Base-by-base conservation (phyloP, 805 yeast species). In the Candida pseudofarinosa region DNA sequence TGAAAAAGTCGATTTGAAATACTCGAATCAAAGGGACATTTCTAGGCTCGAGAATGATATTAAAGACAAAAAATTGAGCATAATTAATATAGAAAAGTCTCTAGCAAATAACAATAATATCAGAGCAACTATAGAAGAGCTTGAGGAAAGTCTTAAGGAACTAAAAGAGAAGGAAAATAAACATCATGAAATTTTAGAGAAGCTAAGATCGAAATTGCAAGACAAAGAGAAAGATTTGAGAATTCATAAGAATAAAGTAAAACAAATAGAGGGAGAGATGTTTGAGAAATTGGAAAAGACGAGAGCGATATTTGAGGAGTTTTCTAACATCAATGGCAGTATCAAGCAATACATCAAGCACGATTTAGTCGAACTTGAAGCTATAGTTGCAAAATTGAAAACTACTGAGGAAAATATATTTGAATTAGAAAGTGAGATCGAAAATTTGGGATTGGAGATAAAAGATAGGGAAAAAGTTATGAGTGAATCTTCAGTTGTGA, bases 401-500 rank as follows among this genome's bases (percentile, higher is more conserved):
- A 7, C 17, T 8, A 44, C 68, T 1, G 74, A 71, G 35, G 38
- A 40, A 3, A 35, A 44, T 12, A 43, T 53, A 13, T 46, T 47
- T 4, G 12, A 31, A 1, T 33, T 49, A n/a, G 50, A 49, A 28
- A 10, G 16, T 2, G 51, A 59, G 17, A 56, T 70, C 1, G 50
- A 58, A 2, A 42, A 49, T 1, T 39, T 59, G 1, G 63, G 58
- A 10, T 44, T 49, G 33, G 43, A 52, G 1, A 54, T 74, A 3
- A 58, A 59, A 31, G 56, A 48, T 7, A 60, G 62, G 23, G 79
- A 71, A 41, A 65, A 59, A 39, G 71, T 64, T 38, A 53, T 81
- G 1, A 65, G 63, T n/a, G 84, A 85, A 48, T 75, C 85, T 1
- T 73, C 74, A 26, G 76, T 74, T 40, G 77, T 80, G 39, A 81